Evolutionary conservation across 108 stramenopile species (phyloP), one percentile per base, ranked within the genome.

Genomic region (Skeletonema costatum): DNA sequence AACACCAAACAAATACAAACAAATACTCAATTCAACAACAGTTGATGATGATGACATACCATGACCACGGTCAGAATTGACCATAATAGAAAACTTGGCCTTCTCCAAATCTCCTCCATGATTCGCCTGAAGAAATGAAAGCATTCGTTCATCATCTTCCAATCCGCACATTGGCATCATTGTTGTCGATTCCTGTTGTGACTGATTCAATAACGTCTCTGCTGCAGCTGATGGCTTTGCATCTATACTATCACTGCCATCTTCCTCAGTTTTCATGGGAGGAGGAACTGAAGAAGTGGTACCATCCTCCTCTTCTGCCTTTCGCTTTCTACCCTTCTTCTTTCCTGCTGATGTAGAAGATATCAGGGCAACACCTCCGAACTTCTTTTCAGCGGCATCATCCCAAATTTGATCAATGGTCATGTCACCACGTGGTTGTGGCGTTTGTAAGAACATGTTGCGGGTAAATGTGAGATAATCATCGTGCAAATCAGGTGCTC

Each of bases 61-160:
- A 65, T 81, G 74, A 38, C 80, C 80, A 66, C 68, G 73, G 65
- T 81, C 80, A 30, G 59, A 46, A 75, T 73, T 42, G 31, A 81
- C 74, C 74, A 81, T 75, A 2, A 69, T 73, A 58, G 80, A 71
- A 59, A 81, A 69, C 32, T 81, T 81, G 38, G 80, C 74, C 50
- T 38, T 81, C 25, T 66, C 74, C 53, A 70, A 50, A 61, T 81
- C 80, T 33, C 74, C 74, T 31, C 62, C 66, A 62, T 75, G 58
- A 44, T 42, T 71, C 10, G 80, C 53, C 36, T 71, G 70, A 36
- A 81, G 70, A 32, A 70, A 81, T 31, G 69, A 62, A 25, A 81
- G 74, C 69, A 74, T 74, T 31, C 66, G 74, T 60, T 81, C 80
- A 70, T 81, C 80, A 38, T 75, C 80, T 59, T 81, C 80, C 69